These are phyloP conservation scores for Anaeromyces robustus DNA, from an alignment of 192 early-diverging fungal species.

Conservation along the genomic window DNA sequence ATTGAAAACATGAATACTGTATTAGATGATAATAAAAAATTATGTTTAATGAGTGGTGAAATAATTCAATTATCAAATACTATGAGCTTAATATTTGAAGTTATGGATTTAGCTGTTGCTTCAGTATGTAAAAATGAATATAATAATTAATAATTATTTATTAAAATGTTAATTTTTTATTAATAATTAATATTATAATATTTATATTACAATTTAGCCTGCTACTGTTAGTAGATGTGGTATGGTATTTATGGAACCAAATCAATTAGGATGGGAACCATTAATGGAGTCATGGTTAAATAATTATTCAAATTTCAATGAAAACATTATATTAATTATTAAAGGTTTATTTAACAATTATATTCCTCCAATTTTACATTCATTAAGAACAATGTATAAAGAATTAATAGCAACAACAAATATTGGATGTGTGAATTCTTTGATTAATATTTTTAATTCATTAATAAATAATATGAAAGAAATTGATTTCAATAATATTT, in stretches of 20 bases:
- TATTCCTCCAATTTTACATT: conserved; percentile 20
- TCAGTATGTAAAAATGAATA: conserved; percentile 24
- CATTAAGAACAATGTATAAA: conserved; percentile 28
- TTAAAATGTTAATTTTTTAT: conserved; percentile 2
- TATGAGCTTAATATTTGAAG: conserved; percentile 49
- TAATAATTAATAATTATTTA: conserved; percentile 2
- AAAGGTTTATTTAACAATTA: conserved; percentile 23
- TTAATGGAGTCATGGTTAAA: conserved; percentile 6
- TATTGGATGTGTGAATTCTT: conserved; percentile 39
- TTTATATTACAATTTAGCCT: neutral
- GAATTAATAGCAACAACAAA: conserved; percentile 41
- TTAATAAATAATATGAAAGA: conserved; percentile 21
- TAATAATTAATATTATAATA: neutral
- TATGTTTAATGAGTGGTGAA: conserved; percentile 46
- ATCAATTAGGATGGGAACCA: neutral
- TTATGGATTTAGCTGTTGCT: conserved; percentile 50
- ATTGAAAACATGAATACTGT: conserved; percentile 31
- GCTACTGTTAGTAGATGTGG: neutral
- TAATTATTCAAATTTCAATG: conserved; percentile 13
- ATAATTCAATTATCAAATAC: conserved; percentile 49
- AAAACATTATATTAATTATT: conserved; percentile 9
- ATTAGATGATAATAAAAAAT: conserved; percentile 46
- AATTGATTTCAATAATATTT: conserved; percentile 9
- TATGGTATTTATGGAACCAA: neutral
- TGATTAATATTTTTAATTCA: conserved; percentile 27